These are phyloP conservation scores for Picea sitchensis DNA, from an alignment of 75 land plant genomes.

Conservation along the genomic window DNA sequence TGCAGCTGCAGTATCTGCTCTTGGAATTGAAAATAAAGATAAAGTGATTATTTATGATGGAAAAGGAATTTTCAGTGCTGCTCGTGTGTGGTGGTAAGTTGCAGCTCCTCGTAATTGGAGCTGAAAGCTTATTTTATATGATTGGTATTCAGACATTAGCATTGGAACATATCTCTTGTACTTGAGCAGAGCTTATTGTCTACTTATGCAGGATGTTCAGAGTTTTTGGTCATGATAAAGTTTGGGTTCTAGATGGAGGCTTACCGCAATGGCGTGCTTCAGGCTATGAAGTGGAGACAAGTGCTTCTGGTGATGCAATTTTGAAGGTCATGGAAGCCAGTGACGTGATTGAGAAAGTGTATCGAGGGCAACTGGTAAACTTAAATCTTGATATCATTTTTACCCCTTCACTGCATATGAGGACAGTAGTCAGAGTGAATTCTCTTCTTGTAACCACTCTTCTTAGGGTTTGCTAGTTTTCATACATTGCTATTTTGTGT, in stretches of 20 bases:
- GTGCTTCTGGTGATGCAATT: slow-evolving; percentile 71
- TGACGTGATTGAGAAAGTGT: slow-evolving; percentile 78
- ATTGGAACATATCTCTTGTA: neutral
- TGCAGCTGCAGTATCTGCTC: slow-evolving; percentile 91
- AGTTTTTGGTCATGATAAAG: slow-evolving; percentile 91
- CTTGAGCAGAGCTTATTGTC: neutral
- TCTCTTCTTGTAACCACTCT: neutral
- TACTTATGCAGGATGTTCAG: slow-evolving; percentile 85
- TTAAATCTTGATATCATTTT: neutral
- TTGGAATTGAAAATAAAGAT: slow-evolving; percentile 83
- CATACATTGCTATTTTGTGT: neutral
- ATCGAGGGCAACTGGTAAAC: slow-evolving; percentile 62
- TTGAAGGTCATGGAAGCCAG: slow-evolving; percentile 73
- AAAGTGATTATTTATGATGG: slow-evolving; percentile 87
- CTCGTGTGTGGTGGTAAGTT: slow-evolving; percentile 97
- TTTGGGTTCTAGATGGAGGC: slow-evolving; percentile 97
- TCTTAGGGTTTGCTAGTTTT: neutral
- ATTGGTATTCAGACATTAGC: neutral
- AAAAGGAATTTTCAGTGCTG: slow-evolving; percentile 95
- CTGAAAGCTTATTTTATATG: neutral
- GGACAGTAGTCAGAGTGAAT: neutral
- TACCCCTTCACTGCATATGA: neutral
- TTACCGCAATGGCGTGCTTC: slow-evolving; percentile 82
- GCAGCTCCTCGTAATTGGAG: neutral
- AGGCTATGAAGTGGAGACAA: slow-evolving; percentile 80